Base-by-base conservation (phyloP, 2,329 filamentous ascomycete genomes). In the Sporothrix phasma region DNA sequence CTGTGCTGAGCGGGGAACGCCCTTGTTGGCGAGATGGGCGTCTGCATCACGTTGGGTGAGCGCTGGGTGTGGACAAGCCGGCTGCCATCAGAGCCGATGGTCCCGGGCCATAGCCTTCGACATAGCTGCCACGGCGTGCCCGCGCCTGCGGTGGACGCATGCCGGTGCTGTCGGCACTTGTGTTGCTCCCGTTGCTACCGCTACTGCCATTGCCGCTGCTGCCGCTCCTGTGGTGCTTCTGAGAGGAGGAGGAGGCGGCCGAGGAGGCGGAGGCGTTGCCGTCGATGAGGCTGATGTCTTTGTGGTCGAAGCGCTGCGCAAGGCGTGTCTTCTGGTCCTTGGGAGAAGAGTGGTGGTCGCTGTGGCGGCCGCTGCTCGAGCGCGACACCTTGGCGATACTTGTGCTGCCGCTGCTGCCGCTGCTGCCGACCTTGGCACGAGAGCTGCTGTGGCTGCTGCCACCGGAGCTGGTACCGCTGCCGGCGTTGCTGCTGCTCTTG, bases 311-410 rank as follows among this genome's bases (percentile, higher is more conserved):
- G 56, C 73, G 72, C 63, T 69, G 69, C 58, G 71, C 70, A 47
- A 74, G 70, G n/a, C 71, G 69, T 37, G 70, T 67, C 64, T 69
- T 71, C 58, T 73, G 70, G 11, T 69, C 63, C 49, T 68, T 69
- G 8, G 64, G 60, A 17, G 68, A 68, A 61, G 70, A 69, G 10
- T 69, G 68, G 64, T 68, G 24, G 29, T 43, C 34, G 17, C 46
- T 53, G 59, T 49, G 61, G 63, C 41, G 26, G 56, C 56, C 47
- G 49, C 61, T 63, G 49, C 41, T 37, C 3, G 45, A 39, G 56
- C 66, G 64, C 8, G 66, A 45, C 24, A 63, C 10, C 49, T 66
- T 65, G 45, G 59, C 61, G 3, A 61, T 65, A 62, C 63, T 64
- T 13, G 62, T 61, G 53, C 49, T 65, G 66, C 61, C 64, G 39